phyloP scores from a whole-genome alignment of 352 stramenopile species.

The Globisporangium cystogenes region DNA sequence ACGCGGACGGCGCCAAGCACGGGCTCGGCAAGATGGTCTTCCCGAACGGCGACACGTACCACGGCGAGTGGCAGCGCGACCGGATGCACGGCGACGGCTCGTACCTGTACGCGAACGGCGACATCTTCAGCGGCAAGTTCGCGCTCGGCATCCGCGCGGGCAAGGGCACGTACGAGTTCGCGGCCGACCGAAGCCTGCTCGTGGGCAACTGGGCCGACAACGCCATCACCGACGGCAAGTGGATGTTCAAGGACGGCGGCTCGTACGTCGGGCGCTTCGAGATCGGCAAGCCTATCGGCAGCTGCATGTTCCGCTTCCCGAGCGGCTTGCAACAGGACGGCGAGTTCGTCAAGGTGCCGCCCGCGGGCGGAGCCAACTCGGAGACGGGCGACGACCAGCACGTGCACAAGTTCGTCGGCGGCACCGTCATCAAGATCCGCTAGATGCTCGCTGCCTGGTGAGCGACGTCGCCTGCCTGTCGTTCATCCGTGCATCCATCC shows the following conservation, averaged over 20 bases:
- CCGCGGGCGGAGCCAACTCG: constrained; percentile 3
- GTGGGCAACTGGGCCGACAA: constrained; percentile 85
- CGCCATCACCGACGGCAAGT: constrained; percentile 86
- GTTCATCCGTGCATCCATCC: no score
- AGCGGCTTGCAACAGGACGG: constrained; percentile 83
- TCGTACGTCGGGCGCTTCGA: constrained; percentile 85
- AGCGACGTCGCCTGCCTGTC: no score
- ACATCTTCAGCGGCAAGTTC: constrained; percentile 90
- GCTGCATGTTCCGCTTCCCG: constrained; percentile 84
- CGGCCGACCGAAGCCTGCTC: constrained; percentile 72
- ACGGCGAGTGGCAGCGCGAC: constrained; percentile 84
- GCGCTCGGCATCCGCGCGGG: constrained; percentile 75
- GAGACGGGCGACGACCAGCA: constrained; percentile 50
- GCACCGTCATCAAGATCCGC: constrained; percentile 61
- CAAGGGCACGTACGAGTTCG: constrained; percentile 89
- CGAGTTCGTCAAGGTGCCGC: constrained; percentile 66
- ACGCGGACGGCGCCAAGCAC: constrained; percentile 79
- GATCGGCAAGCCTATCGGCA: constrained; percentile 79
- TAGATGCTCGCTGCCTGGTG: constrained; percentile 17
- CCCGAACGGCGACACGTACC: constrained; percentile 86
- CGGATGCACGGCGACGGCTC: constrained; percentile 88
- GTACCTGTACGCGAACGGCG: constrained; percentile 88
- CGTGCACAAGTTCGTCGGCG: constrained; percentile 66
- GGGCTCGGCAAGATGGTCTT: constrained; percentile 91
- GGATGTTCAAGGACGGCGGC: constrained; percentile 87